phyloP scores from a whole-genome alignment of 768 basidiomycete genomes.

The Leccinum incarnatum region DNA sequence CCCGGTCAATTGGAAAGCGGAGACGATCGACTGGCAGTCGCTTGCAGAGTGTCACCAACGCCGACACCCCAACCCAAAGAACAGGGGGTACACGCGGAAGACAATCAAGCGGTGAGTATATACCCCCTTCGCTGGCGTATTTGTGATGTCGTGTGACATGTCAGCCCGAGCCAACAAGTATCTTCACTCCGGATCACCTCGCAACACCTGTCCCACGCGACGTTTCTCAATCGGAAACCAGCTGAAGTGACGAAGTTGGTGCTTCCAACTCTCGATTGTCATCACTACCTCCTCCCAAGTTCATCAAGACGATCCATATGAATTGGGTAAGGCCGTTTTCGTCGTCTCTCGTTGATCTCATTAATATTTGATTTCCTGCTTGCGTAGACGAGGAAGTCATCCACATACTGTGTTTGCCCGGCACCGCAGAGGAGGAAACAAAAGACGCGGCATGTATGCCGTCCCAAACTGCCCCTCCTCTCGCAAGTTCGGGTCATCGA shows the following conservation, averaged over 20 bases:
- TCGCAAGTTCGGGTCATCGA: constrained; percentile 2
- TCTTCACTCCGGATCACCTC: constrained; percentile 25
- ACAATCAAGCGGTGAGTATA: constrained; percentile 4
- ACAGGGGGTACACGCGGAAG: neutral
- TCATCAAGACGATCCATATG: constrained; percentile 30
- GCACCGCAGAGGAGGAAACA: neutral
- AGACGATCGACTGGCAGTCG: neutral
- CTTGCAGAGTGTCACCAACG: neutral
- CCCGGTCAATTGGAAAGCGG: neutral
- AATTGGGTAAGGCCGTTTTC: constrained; percentile 14
- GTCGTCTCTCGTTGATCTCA: neutral
- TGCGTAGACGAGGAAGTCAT: constrained; percentile 27
- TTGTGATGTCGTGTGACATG: neutral
- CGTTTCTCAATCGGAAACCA: constrained; percentile 1
- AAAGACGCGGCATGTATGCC: neutral
- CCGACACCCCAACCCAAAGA: neutral
- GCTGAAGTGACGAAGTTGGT: neutral
- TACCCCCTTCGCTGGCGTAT: neutral
- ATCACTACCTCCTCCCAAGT: constrained; percentile 11
- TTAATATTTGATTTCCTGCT: neutral
- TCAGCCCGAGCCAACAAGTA: constrained; percentile 9
- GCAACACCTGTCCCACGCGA: constrained; percentile 7
- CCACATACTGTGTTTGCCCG: constrained; percentile 5
- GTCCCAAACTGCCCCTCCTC: neutral
- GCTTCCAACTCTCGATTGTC: neutral